Base-by-base conservation (phyloP, 192 early-diverging fungal genomes). In the Coemansia sp. region DNA sequence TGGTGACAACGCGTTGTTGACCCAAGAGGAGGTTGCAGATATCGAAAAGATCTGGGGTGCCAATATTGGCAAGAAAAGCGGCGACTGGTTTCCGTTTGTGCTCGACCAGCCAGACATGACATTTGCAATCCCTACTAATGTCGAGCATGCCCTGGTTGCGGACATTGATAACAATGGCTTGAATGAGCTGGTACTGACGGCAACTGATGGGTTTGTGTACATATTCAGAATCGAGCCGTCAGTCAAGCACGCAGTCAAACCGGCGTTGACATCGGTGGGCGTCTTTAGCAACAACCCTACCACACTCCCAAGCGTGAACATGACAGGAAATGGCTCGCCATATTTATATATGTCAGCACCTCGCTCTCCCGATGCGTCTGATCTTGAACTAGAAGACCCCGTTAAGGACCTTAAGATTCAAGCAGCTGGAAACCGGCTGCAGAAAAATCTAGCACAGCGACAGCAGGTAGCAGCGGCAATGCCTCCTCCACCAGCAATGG, bases 121-220 rank as follows among this genome's bases (percentile, higher is more conserved):
- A 2, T 81, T 81, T 47, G 52, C 63, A 12, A 73, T 81, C 13
- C 67, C 73, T 9, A 73, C 71, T 3, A 81, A 81, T 21, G 74
- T 78, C 23, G 80, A 81, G 59, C 73, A 81, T 21, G 70, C 74
- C 13, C 52, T 81, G 54, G 71, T 81, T 14, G 67, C 70, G 2
- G 80, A 81, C 27, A 54, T 77, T 10, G 71, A 81, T 55, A 68
- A 66, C 59, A 63, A 78, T 55, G 80, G 80, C 6, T 44, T 66
- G 27, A 81, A 81, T 53, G 80, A 81, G 62, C 71, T 81, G n/a
- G 65, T 81, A 24, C 54, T 81, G 24, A 76, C 80, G 3, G 71
- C 73, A 7, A 73, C 80, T n/a, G 80, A 78, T 42, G 74, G 74
- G 8, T 74, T 73, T 55, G 67, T 81, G 56, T 78, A 81, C 61